Conservation (phyloP, 257 asterid species). For the Striga asiatica region DNA sequence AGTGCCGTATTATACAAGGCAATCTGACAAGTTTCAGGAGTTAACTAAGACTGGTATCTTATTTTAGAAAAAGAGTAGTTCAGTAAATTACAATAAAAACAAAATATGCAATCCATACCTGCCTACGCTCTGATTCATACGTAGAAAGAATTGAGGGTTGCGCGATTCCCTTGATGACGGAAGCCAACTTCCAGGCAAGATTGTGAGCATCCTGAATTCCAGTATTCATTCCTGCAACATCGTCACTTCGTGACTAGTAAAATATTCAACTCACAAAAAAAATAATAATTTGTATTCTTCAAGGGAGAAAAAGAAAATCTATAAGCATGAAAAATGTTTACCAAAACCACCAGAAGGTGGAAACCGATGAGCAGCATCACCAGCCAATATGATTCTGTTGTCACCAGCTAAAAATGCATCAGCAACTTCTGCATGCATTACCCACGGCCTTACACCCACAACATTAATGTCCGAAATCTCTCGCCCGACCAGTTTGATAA, state of each 20-base stretch:
- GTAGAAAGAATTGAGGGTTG: constrained; percentile 59
- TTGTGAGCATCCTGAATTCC: constrained; percentile 98
- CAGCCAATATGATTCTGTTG: constrained; percentile 71
- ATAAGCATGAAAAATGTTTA: constrained; percentile 14
- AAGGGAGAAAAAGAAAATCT: neutral
- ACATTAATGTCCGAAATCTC: constrained; percentile 76
- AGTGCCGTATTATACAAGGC: constrained; percentile 73
- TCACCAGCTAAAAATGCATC: constrained; percentile 48
- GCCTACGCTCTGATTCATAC: constrained; percentile 79
- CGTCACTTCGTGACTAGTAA: too few relatives aligned
- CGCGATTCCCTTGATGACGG: constrained; percentile 52
- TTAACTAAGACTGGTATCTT: constrained; percentile 10
- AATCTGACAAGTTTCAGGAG: constrained; percentile 38
- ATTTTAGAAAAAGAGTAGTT: neutral
- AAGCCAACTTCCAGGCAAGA: constrained; percentile 95
- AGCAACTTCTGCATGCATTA: constrained; percentile 97
- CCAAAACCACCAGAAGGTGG: constrained; percentile 99
- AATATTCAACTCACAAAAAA: too few relatives aligned
- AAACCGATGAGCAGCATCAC: constrained; percentile 96
- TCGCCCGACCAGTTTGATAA: constrained; percentile 65
- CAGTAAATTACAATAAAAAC: neutral
- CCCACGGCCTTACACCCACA: constrained; percentile 89
- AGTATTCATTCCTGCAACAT: constrained; percentile 78
- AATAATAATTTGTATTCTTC: neutral
- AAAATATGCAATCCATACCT: constrained; percentile 31